Conservation (phyloP, 2,329 filamentous ascomycete genomes). For the Neofusicoccum laricinum region DNA sequence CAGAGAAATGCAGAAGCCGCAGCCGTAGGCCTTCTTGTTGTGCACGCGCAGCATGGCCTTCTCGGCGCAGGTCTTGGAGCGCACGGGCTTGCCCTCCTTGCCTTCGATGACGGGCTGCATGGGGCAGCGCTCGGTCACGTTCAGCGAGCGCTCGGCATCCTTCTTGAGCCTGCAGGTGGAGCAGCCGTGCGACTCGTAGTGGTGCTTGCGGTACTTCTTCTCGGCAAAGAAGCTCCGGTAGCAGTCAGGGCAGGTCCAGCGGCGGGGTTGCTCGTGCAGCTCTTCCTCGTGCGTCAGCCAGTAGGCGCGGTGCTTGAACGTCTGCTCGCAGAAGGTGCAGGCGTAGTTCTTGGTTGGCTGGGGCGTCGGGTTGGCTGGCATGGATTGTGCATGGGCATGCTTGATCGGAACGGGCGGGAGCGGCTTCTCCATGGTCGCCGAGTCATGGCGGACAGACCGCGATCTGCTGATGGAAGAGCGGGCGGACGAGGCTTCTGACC, state of each 20-base stretch:
- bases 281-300: conserved; percentile 70
- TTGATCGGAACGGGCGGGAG: conserved; percentile 7
- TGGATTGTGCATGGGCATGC: background rate
- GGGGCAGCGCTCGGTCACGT: background rate
- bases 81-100: background rate
- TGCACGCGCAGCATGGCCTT: conserved; percentile 37
- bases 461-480: background rate
- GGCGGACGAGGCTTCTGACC: background rate
- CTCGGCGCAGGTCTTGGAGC: conserved; percentile 12
- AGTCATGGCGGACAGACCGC: conserved; percentile 7
- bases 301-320: conserved; percentile 66
- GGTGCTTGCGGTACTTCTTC: conserved; percentile 67
- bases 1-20: conserved; percentile 64
- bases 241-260: conserved; percentile 66
- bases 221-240: conserved; percentile 67
- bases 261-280: conserved; percentile 66
- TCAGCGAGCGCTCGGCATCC: conserved; percentile 21
- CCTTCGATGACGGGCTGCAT: conserved; percentile 6
- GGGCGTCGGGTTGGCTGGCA: background rate
- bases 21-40: conserved; percentile 66
- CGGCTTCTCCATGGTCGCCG: background rate
- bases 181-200: conserved; percentile 62
- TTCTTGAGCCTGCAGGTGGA: conserved; percentile 58
- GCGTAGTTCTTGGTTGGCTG: conserved; percentile 35
- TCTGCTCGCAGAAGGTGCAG: conserved; percentile 57